Evolutionary conservation across 371 early-diverging fungal genomes (phyloP).

Genomic region (Mortierella sp.): DNA sequence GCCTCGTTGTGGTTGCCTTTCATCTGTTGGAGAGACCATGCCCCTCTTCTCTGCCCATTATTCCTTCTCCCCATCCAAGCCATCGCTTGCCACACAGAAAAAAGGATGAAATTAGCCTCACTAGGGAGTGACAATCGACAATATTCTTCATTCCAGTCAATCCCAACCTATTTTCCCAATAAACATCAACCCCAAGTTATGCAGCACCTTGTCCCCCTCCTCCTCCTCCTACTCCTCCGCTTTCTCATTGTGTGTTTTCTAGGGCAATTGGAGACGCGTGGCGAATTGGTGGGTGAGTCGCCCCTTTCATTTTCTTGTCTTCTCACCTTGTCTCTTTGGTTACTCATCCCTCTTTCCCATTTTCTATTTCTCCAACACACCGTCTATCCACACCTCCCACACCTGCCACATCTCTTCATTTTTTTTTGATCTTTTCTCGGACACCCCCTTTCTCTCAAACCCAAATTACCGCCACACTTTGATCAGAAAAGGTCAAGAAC

Average conservation of each 20-base stretch:
- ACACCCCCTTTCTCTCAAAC: not conserved
- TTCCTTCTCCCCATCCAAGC: not conserved
- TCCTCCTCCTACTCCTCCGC: no score
- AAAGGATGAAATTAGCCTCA: not conserved
- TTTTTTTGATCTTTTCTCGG: no score
- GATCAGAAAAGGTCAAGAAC: not conserved
- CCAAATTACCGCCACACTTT: not conserved
- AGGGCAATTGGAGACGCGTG: slow-evolving; percentile 18
- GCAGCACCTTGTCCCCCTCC: not conserved
- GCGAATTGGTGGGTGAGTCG: not conserved
- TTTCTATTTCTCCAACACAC: not conserved
- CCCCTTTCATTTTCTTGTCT: not conserved
- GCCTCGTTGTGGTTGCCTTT: not conserved
- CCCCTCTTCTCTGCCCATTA: no score
- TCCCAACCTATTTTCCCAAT: not conserved
- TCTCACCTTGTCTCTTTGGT: not conserved
- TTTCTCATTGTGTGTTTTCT: not conserved
- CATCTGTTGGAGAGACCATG: not conserved
- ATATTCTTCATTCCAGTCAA: not conserved
- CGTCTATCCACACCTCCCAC: no score
- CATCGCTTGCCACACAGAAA: not conserved
- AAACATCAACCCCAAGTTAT: not conserved
- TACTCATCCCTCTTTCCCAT: not conserved
- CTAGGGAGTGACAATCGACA: not conserved
- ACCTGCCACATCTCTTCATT: no score